Percentiles rank a stretch among this genome's conserved stretches.
These are phyloP conservation scores for Baorangia bicolor DNA, from an alignment of 768 basidiomycete genomes.

Conservation along the genomic window DNA sequence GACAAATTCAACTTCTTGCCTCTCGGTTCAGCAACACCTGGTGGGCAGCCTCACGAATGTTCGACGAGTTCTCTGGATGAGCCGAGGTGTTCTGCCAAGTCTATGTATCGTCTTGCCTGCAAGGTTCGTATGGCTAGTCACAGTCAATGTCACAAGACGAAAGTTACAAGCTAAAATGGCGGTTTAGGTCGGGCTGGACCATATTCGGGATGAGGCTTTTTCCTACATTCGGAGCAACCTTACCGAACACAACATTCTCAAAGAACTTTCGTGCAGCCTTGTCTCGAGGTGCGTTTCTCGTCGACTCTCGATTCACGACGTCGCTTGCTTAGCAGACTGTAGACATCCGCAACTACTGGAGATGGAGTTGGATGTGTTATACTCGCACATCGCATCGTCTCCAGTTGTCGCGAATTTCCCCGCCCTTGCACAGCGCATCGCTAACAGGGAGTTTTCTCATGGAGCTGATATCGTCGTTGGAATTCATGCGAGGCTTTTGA, in stretches of 20 bases:
- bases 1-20: too few species aligned
- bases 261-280: constrained; percentile 21
- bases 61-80: too few species aligned
- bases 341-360: constrained; percentile 11
- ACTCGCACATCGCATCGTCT: not conserved
- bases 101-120: too few species aligned
- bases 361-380: constrained; percentile 18
- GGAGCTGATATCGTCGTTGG: too few species aligned
- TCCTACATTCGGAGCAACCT: constrained; percentile 11
- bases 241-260: constrained; percentile 19
- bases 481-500: too few species aligned
- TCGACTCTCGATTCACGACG: not conserved
- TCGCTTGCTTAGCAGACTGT: not conserved
- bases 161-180: not conserved
- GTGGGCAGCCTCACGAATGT: too few species aligned
- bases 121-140: too few species aligned
- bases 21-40: too few species aligned
- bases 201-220: constrained; percentile 16
- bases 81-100: too few species aligned
- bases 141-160: not conserved
- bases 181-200: constrained; percentile 19
- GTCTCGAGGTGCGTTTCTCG: constrained; percentile 10
- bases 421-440: too few species aligned
- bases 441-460: too few species aligned
- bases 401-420: too few species aligned